These are phyloP conservation scores for Boletus semigastroideus DNA, from an alignment of 1,284 basidiomycete genomes.

Conservation along the genomic window DNA sequence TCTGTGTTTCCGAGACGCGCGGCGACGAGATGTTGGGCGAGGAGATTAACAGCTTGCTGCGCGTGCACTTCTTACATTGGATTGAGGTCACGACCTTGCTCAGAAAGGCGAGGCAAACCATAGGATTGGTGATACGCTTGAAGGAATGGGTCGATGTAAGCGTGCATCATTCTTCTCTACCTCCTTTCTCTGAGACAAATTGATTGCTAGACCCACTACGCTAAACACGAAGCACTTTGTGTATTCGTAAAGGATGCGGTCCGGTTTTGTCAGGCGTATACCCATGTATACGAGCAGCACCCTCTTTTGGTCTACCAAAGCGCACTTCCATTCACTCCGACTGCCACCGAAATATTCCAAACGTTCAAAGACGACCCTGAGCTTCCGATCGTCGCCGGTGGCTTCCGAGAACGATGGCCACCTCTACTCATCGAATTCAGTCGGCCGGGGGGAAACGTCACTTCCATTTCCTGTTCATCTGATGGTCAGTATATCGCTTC, in stretches of 20 bases:
- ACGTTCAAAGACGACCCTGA: slow-evolving; percentile 28
- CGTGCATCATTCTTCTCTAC: background rate
- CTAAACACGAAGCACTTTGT: slow-evolving; percentile 16
- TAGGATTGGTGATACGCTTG: slow-evolving; percentile 25
- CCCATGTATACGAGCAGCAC: slow-evolving; percentile 33
- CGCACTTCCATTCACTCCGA: slow-evolving; percentile 36
- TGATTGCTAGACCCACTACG: slow-evolving; percentile 12
- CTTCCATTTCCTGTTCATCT: slow-evolving; percentile 22
- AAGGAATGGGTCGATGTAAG: slow-evolving; percentile 31
- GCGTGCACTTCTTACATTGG: slow-evolving; percentile 33
- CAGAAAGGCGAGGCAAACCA: slow-evolving; percentile 34
- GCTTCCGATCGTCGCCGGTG: slow-evolving; percentile 26
- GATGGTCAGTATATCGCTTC: slow-evolving; percentile 34
- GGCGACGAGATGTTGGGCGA: slow-evolving; percentile 5
- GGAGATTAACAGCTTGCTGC: slow-evolving; percentile 23
- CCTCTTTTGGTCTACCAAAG: slow-evolving; percentile 35
- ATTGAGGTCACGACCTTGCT: slow-evolving; percentile 33
- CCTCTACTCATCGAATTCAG: slow-evolving; percentile 34
- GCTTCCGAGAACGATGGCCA: slow-evolving; percentile 33
- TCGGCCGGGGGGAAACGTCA: slow-evolving; percentile 13
- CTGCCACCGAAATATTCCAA: slow-evolving; percentile 21
- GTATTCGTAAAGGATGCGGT: slow-evolving; percentile 25
- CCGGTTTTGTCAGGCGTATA: slow-evolving; percentile 34
- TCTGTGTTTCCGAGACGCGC: slow-evolving; percentile 18
- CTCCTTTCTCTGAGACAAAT: slow-evolving; percentile 3